A percentile compares a stretch with the other conserved stretches of the same genome.
Evolutionary conservation across 352 stramenopile genomes (phyloP).

Genomic region (Thraustotheca clavata): DNA sequence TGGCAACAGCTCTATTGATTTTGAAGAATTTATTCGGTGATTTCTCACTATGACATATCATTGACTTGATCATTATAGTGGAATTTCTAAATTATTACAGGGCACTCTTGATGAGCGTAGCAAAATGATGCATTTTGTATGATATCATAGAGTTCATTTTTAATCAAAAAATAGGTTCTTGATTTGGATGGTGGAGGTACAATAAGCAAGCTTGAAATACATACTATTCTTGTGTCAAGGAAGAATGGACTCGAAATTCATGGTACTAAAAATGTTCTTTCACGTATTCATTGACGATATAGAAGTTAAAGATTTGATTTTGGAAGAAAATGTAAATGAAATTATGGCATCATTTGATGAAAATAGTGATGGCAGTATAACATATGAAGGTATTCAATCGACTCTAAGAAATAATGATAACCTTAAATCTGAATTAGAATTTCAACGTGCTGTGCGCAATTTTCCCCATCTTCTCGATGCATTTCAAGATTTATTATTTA

Average conservation of each 20-base stretch:
- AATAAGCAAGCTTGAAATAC: slow-evolving; percentile 10
- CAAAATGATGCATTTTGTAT: slow-evolving; percentile 9
- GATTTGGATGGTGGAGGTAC: slow-evolving; percentile 16
- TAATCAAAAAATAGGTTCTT: neutral
- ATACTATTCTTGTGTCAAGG: neutral
- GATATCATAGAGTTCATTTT: neutral
- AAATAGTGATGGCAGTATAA: slow-evolving; percentile 12
- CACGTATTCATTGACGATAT: neutral
- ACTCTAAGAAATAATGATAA: neutral
- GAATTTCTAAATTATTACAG: slow-evolving; percentile 13
- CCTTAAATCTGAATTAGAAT: neutral
- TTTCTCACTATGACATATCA: neutral
- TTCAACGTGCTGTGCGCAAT: neutral
- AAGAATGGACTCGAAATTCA: neutral
- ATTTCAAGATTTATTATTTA: slow-evolving; percentile 15
- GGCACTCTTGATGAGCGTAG: neutral
- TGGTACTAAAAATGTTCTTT: neutral
- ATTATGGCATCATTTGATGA: slow-evolving; percentile 7
- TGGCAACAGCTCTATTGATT: neutral
- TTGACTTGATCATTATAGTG: neutral
- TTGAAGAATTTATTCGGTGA: slow-evolving; percentile 17
- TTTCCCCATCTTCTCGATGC: slow-evolving; percentile 6
- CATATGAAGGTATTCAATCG: slow-evolving; percentile 3
- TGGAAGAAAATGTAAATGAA: slow-evolving; percentile 12
- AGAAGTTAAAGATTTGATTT: slow-evolving; percentile 12